phyloP scores from a whole-genome alignment of 345 rosid species.

The Rhizophora mangle region DNA sequence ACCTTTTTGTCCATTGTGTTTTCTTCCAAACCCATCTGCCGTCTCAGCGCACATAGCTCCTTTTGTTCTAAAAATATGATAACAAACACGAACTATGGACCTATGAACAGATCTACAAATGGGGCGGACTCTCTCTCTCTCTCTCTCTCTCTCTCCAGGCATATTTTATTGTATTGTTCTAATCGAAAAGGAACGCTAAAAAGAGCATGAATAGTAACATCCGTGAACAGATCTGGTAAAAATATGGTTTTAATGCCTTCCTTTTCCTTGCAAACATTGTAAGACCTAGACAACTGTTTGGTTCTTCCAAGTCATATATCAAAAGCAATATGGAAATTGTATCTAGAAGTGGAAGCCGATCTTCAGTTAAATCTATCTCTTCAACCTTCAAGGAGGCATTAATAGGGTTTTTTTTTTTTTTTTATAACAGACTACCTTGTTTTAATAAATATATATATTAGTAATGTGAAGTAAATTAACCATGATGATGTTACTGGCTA shows the following conservation, averaged over 20 bases:
- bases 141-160: not conserved
- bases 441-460: no score
- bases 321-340: no score
- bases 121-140: slow-evolving; percentile 14
- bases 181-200: slow-evolving; percentile 16
- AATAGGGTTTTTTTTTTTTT: slow-evolving; percentile 6
- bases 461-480: not conserved
- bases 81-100: slow-evolving; percentile 35
- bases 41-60: slow-evolving; percentile 15
- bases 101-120: slow-evolving; percentile 61
- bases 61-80: slow-evolving; percentile 45
- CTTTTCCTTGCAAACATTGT: slow-evolving; percentile 28
- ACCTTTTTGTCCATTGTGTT: slow-evolving; percentile 9
- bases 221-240: slow-evolving; percentile 45
- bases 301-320: no score
- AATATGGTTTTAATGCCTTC: slow-evolving; percentile 15
- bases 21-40: slow-evolving; percentile 5
- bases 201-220: slow-evolving; percentile 30
- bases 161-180: slow-evolving; percentile 21
- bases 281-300: not conserved
- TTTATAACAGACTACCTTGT: not conserved
- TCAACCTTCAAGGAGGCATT: slow-evolving; percentile 3
- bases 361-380: not conserved
- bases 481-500: not conserved
- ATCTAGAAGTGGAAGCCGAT: not conserved